Evolutionary conservation across 2,329 filamentous ascomycete genomes (phyloP).

Genomic region (Sporothrix brasiliensis): DNA sequence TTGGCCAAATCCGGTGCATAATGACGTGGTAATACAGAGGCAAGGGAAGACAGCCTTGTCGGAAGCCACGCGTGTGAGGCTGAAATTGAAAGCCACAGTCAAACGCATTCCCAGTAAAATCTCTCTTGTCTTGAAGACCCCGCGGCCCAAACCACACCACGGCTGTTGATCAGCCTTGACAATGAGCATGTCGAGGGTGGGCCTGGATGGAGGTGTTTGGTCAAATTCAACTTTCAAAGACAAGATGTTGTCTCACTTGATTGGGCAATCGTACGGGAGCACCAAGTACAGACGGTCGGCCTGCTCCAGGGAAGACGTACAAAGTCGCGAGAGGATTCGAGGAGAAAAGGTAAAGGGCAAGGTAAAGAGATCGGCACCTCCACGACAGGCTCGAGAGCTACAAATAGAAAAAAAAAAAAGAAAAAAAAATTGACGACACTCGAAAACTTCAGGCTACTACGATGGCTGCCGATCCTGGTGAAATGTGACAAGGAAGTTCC

Average conservation of each 20-base stretch:
- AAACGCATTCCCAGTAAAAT: neutral
- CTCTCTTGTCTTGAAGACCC: neutral
- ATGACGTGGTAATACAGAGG: too few relatives aligned
- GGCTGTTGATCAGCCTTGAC: constrained; percentile 6
- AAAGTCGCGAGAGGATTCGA: neutral
- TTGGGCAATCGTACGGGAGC: neutral
- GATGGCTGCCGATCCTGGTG: constrained; percentile 3
- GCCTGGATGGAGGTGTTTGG: neutral
- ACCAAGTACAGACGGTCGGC: neutral
- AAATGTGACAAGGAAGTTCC: neutral
- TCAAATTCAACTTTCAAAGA: neutral
- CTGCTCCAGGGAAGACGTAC: neutral
- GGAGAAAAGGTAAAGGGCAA: neutral
- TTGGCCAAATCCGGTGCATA: neutral
- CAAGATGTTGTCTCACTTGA: constrained; percentile 14
- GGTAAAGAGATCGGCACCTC: neutral
- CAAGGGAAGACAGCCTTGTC: neutral
- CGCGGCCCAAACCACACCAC: neutral
- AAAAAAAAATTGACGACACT: neutral
- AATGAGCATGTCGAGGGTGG: neutral
- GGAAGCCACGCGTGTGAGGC: neutral
- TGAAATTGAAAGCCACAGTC: neutral
- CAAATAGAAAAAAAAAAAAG: constrained; percentile 15
- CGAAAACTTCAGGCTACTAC: constrained; percentile 1
- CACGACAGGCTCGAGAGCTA: neutral